phyloP scores from a whole-genome alignment of 208 protist species.

The Trypanosoma caninum region DNA sequence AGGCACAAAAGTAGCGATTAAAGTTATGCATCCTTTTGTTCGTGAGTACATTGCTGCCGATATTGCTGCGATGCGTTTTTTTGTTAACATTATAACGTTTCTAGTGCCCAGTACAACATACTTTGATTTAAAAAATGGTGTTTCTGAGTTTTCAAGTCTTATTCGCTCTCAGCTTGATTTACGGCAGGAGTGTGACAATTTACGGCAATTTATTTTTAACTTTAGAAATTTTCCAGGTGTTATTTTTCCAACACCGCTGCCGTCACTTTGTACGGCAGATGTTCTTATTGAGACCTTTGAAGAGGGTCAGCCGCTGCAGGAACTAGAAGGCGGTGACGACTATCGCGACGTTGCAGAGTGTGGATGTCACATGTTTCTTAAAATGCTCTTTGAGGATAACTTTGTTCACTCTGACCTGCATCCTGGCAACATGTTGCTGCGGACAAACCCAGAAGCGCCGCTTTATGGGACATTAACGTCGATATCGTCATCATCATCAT shows the following conservation, averaged over 20 bases:
- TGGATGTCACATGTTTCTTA: slow-evolving; percentile 92
- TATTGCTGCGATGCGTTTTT: slow-evolving; percentile 62
- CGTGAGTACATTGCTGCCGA: slow-evolving; percentile 65
- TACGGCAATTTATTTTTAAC: slow-evolving; percentile 83
- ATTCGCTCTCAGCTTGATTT: slow-evolving; percentile 88
- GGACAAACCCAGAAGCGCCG: slow-evolving; percentile 37
- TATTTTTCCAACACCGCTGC: slow-evolving; percentile 80
- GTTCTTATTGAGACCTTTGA: slow-evolving; percentile 92
- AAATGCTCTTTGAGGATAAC: slow-evolving; percentile 95
- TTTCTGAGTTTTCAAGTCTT: slow-evolving; percentile 76
- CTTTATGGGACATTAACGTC: not conserved
- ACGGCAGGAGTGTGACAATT: slow-evolving; percentile 75
- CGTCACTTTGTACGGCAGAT: slow-evolving; percentile 45
- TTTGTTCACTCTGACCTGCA: slow-evolving; percentile 95
- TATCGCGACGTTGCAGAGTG: slow-evolving; percentile 67
- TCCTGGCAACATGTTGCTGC: slow-evolving; percentile 88
- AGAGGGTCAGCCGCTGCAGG: slow-evolving; percentile 66
- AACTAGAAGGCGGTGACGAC: slow-evolving; percentile 35
- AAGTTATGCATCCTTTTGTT: slow-evolving; percentile 89
- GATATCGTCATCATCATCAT: not conserved
- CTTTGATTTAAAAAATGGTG: slow-evolving; percentile 58
- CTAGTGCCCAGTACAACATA: slow-evolving; percentile 59
- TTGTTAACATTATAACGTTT: slow-evolving; percentile 39
- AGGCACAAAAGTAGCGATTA: slow-evolving; percentile 85
- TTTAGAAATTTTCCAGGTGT: slow-evolving; percentile 68